These are phyloP conservation scores for Ambrosia hybrid DNA, from an alignment of 140 eudicot species.

Conservation along the genomic window DNA sequence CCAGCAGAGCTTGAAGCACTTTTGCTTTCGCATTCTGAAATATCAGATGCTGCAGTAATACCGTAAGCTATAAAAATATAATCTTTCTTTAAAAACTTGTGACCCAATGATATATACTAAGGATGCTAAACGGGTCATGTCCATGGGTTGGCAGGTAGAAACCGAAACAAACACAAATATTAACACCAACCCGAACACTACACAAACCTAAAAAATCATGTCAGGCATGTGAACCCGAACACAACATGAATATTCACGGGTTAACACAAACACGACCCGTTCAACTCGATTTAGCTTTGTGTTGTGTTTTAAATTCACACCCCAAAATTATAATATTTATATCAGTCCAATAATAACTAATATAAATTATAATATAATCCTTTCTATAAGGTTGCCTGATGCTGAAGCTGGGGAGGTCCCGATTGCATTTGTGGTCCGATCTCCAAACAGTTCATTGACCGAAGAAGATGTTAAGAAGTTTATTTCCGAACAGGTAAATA, in stretches of 20 bases:
- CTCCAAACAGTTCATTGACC: conserved; percentile 66
- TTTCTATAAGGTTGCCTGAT: conserved; percentile 61
- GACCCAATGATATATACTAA: neutral
- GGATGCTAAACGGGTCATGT: too few species aligned
- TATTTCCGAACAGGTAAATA: conserved; percentile 67
- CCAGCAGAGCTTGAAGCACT: conserved; percentile 97
- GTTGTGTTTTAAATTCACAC: too few species aligned
- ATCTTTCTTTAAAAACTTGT: neutral
- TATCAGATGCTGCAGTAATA: conserved; percentile 82
- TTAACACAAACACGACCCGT: neutral
- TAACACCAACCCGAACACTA: neutral
- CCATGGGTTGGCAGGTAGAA: too few species aligned
- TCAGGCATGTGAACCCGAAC: neutral
- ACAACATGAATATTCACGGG: neutral
- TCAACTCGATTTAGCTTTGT: neutral
- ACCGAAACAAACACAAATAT: too few species aligned
- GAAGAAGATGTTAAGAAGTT: conserved; percentile 75
- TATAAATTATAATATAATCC: neutral
- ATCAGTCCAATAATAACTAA: too few species aligned
- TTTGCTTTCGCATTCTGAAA: conserved; percentile 77
- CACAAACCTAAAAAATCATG: neutral
- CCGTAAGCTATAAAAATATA: conserved; percentile 52
- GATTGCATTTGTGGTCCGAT: conserved; percentile 74
- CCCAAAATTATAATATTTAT: neutral
- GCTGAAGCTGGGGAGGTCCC: conserved; percentile 97